These are phyloP conservation scores for Ormosia emarginata DNA, from an alignment of 306 rosid species.

Conservation along the genomic window DNA sequence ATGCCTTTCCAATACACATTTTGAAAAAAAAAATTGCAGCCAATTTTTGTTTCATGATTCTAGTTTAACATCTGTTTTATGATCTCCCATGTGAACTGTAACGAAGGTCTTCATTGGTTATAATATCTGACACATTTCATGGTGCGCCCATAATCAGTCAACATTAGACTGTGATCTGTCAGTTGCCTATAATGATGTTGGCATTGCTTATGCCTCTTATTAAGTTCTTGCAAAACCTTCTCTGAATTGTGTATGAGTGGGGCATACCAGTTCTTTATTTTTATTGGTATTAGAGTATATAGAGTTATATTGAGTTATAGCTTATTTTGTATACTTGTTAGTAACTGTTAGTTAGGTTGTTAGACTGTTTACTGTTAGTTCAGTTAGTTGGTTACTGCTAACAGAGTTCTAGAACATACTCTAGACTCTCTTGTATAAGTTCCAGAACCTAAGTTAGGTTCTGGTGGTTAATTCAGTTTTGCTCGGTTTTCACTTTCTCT, in stretches of 20 bases:
- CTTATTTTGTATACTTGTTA: no score
- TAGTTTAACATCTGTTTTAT: background rate
- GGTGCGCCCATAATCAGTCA: background rate
- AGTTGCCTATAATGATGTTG: background rate
- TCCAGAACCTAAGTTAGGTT: no score
- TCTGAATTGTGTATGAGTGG: conserved; percentile 2
- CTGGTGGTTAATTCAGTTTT: no score
- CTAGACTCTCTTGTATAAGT: no score
- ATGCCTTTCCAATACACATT: background rate
- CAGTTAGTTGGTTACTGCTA: no score
- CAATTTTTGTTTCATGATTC: background rate
- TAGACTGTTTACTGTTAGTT: no score
- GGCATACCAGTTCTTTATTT: background rate
- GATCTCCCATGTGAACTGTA: background rate
- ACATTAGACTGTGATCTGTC: background rate
- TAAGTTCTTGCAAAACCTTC: conserved; percentile 18
- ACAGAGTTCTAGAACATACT: no score
- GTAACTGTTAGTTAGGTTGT: no score
- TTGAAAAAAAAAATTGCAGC: background rate
- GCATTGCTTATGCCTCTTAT: background rate
- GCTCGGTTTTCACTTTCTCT: no score
- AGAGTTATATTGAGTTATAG: no score
- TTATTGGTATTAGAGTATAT: no score
- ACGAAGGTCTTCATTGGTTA: background rate
- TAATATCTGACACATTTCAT: background rate